These are phyloP conservation scores for Salvia sclarea DNA, from an alignment of 305 asterid genomes.

Conservation along the genomic window DNA sequence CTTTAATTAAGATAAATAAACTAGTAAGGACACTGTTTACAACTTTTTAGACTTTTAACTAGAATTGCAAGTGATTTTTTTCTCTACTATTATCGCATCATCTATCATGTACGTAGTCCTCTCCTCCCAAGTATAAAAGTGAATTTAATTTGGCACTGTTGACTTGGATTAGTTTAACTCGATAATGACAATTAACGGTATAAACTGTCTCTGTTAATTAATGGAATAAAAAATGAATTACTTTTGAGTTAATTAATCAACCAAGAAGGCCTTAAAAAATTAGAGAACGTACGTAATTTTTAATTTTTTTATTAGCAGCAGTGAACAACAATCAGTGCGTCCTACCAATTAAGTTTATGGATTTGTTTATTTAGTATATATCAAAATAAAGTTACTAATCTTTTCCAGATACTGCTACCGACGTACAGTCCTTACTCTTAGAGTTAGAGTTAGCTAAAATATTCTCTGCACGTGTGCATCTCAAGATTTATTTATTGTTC, in stretches of 20 bases:
- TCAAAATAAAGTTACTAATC: constrained; percentile 7
- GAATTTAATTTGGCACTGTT: background rate
- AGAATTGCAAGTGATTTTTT: background rate
- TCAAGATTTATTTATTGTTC: background rate
- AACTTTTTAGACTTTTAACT: constrained; percentile 14
- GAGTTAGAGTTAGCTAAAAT: background rate
- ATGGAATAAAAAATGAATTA: background rate
- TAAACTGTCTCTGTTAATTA: constrained; percentile 33
- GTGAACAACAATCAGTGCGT: constrained; percentile 17
- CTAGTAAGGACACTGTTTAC: background rate
- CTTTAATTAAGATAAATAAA: constrained; percentile 8
- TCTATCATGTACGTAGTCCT: background rate
- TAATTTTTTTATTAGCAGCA: constrained; percentile 7
- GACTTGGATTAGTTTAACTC: constrained; percentile 10
- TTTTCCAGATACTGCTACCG: background rate
- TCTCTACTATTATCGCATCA: constrained; percentile 15
- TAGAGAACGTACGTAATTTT: background rate
- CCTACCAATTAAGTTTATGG: constrained; percentile 18
- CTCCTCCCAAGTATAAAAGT: constrained; percentile 16
- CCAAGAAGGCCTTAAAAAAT: background rate
- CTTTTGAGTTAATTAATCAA: constrained; percentile 1
- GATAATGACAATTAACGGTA: constrained; percentile 42
- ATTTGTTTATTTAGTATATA: constrained; percentile 16
- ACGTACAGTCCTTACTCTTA: background rate
- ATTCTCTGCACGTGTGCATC: constrained; percentile 30